Conservation (phyloP, 371 early-diverging fungal species). For the Saksenaea vasiformis region DNA sequence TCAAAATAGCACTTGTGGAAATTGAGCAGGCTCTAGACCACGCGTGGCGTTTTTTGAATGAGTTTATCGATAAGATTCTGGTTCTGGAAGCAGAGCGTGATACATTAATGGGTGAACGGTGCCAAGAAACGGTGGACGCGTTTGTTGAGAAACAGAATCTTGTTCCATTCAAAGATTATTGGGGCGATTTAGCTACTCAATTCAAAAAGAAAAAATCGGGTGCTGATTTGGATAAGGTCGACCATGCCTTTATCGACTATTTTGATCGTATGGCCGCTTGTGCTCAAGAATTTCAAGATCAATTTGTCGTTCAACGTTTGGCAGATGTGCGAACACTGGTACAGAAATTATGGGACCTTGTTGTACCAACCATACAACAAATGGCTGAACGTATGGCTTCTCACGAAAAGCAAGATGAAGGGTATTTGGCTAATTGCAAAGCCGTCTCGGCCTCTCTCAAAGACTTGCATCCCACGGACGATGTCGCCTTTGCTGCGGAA, state of each 20-base stretch:
- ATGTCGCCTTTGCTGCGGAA: conserved; percentile 19
- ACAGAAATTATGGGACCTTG: conserved; percentile 37
- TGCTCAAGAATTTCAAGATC: conserved; percentile 22
- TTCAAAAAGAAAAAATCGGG: conserved; percentile 10
- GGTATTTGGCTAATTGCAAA: conserved; percentile 18
- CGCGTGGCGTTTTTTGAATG: conserved; percentile 51
- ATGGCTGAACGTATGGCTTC: conserved; percentile 43
- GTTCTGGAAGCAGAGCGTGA: conserved; percentile 36
- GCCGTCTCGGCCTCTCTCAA: conserved; percentile 25
- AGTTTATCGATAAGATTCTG: conserved; percentile 43
- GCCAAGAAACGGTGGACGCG: conserved; percentile 32
- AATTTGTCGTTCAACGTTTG: conserved; percentile 34
- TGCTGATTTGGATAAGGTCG: conserved; percentile 50
- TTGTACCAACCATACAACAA: conserved; percentile 40
- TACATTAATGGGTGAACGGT: conserved; percentile 37
- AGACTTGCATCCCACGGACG: conserved; percentile 24
- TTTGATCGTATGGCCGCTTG: conserved; percentile 33
- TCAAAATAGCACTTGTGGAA: conserved; percentile 36
- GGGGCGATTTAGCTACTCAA: conserved; percentile 14
- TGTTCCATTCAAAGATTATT: conserved; percentile 34
- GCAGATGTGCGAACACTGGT: conserved; percentile 27
- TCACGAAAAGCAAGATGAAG: conserved; percentile 19
- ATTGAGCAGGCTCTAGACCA: conserved; percentile 30
- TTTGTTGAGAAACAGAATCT: conserved; percentile 29
- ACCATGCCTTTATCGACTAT: conserved; percentile 50